Evolutionary conservation across 2,329 filamentous ascomycete species (phyloP), one percentile per base, ranked within the genome.

Genomic region (Exserohilum rostratum): DNA sequence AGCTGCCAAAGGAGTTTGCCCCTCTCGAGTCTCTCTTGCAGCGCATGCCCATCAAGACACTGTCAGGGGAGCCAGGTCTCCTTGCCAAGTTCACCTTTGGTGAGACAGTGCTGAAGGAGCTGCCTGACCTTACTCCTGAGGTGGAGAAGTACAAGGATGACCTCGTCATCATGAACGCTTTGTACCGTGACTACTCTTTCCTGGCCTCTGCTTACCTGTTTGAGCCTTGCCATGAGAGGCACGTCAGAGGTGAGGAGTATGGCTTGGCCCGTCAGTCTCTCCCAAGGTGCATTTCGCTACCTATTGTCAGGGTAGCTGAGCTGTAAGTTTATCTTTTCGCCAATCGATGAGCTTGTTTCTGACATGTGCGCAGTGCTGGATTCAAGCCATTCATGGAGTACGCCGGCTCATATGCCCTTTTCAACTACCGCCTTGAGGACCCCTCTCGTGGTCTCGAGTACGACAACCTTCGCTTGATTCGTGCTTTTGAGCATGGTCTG

Each of bases 361-460:
- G 10, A 30, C 15, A 34, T 17, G 25, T 56, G 44, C 6, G 15
- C 43, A 87, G 85, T 55, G 76, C 81, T 61, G 88, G 91, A 53
- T 93, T 96, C 74, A 90, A 93, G 68, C 91, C 92, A 2, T 96
- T 96, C 79, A 93, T 96, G 90, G 91, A 95, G 68, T 96, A 87
- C 66, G 85, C 85, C 39, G 85, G 83, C 2, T 83, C 83, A 0
- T 87, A 87, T 68, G 82, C 82, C 22, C 77, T 87, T 15, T 87
- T 84, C 78, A 87, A 87, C 75, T 87, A 86, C 62, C 80, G 80
- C 47, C 76, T 86, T n/a, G 81, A 77, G n/a, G 79, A 86, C 47
- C 78, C 80, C n/a, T 71, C 77, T 9, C 76, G 80, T 53, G 84
- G 84, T 18, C 73, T 83, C 13, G 76, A 79, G 12, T 87, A 87